Evolutionary conservation across 352 stramenopile genomes (phyloP), one percentile per base, ranked within the genome.

Genomic region (Globisporangium spiculum): DNA sequence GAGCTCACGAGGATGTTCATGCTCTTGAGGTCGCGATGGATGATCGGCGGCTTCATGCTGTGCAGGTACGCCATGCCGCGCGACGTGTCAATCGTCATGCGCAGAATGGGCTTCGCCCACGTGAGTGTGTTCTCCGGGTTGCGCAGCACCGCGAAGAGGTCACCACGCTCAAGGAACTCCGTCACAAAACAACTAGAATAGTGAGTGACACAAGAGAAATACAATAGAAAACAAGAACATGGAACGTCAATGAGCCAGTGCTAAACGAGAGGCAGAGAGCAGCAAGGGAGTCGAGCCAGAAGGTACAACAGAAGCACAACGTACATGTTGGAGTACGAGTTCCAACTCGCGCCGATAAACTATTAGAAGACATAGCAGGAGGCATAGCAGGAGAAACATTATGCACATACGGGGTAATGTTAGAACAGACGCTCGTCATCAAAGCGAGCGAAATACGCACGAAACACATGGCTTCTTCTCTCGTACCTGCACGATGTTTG

Each of bases 21-120:
- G 65, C 81, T 93, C 77, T 99, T 99, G 63, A 99, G 83, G 81
- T 99, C 97, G 24, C 97, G 94, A 83, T 99, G 98, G 73, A 99
- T 99, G 76, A 99, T 98, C 10, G 95, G 94, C 24, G 97, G 97
- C 71, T 99, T 94, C 83, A 98, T 98, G 55, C 87, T 96, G 86
- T 99, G 98, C 61, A 99, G 79, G 77, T 99, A 99, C 68, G 96
- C 88, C 81, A 99, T 99, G 62, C 96, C 97, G 62, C 93, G 89
- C 30, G 96, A 97, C 32, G 90, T 94, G 70, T 97, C 90, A 54
- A 96, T 96, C 60, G 90, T 91, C 84, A 96, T 93, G 66, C 87
- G 80, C 60, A 96, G 70, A 52, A 98, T 84, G 24, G 89, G 89
- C 27, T 96, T 89, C 16, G 84, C 84, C 89, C 89, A 96, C 27